These are phyloP conservation scores for Corymbia citriodora DNA, from an alignment of 441 rosid genomes.

Conservation along the genomic window DNA sequence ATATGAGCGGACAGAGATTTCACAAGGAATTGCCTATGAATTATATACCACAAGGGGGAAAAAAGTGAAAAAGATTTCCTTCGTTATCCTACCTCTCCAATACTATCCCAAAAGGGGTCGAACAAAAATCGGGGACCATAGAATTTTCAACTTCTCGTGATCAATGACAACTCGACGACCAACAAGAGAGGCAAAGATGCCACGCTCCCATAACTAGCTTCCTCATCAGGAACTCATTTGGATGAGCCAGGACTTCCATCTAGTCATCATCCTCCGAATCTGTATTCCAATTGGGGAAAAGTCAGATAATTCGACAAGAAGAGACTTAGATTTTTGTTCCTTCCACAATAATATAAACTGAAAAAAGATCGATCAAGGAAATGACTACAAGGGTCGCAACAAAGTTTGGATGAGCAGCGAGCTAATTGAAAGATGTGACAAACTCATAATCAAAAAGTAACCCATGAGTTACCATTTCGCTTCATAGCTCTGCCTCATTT, in stretches of 20 bases:
- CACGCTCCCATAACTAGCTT: slow-evolving; percentile 2
- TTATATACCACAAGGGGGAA: slow-evolving; percentile 23
- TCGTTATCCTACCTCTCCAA: slow-evolving; percentile 10
- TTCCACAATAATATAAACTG: neutral
- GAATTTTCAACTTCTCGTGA: slow-evolving; percentile 9
- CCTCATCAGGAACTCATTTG: neutral
- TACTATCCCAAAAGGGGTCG: slow-evolving; percentile 11
- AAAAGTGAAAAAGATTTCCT: slow-evolving; percentile 1
- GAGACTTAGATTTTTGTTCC: neutral
- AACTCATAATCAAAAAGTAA: neutral
- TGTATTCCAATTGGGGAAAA: slow-evolving; percentile 19
- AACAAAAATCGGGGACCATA: neutral
- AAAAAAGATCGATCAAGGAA: neutral
- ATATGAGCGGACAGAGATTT: slow-evolving; percentile 3
- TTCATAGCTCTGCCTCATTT: neutral
- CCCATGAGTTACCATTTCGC: neutral
- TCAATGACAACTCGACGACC: neutral
- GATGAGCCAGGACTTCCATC: slow-evolving; percentile 13
- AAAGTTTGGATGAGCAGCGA: neutral
- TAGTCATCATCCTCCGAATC: slow-evolving; percentile 95
- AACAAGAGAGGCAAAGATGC: slow-evolving; percentile 15
- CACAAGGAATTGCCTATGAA: slow-evolving; percentile 31
- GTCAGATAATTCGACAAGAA: neutral
- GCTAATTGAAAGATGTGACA: neutral
- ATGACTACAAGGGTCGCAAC: neutral